These are phyloP conservation scores for Trypanosoma mega DNA, from an alignment of 208 protist species.

Conservation along the genomic window DNA sequence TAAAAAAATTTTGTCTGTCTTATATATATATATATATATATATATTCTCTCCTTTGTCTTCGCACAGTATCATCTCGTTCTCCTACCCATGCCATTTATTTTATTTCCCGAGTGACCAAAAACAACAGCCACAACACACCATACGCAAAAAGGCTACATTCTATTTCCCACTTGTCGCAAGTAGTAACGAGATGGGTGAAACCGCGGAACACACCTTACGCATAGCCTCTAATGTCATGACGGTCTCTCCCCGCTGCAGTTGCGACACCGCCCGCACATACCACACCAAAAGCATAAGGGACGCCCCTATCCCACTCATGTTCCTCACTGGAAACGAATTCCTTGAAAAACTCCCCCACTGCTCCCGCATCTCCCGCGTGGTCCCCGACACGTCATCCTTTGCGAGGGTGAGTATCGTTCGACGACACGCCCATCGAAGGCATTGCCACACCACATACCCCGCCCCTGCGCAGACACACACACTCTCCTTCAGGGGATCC, in stretches of 20 bases:
- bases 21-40: too few relatives aligned
- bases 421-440: slow-evolving; percentile 33
- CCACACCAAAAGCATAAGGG: slow-evolving; percentile 45
- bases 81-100: too few relatives aligned
- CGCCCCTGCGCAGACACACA: slow-evolving; percentile 62
- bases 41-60: too few relatives aligned
- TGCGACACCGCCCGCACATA: slow-evolving; percentile 60
- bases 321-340: background rate
- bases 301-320: slow-evolving; percentile 41
- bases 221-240: slow-evolving; percentile 36
- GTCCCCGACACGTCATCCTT: slow-evolving; percentile 17
- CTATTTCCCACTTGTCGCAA: too few relatives aligned
- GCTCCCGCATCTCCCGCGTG: slow-evolving; percentile 6
- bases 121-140: slow-evolving; percentile 8
- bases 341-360: background rate
- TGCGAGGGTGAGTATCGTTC: slow-evolving; percentile 34
- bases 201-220: slow-evolving; percentile 36
- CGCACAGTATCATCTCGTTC: too few relatives aligned
- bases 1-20: too few relatives aligned
- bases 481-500: slow-evolving; percentile 62
- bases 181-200: slow-evolving; percentile 42
- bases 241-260: slow-evolving; percentile 50
- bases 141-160: background rate
- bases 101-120: too few relatives aligned
- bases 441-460: slow-evolving; percentile 64